phyloP scores from a whole-genome alignment of 2,329 filamentous ascomycete genomes.

The Fusarium palustre region DNA sequence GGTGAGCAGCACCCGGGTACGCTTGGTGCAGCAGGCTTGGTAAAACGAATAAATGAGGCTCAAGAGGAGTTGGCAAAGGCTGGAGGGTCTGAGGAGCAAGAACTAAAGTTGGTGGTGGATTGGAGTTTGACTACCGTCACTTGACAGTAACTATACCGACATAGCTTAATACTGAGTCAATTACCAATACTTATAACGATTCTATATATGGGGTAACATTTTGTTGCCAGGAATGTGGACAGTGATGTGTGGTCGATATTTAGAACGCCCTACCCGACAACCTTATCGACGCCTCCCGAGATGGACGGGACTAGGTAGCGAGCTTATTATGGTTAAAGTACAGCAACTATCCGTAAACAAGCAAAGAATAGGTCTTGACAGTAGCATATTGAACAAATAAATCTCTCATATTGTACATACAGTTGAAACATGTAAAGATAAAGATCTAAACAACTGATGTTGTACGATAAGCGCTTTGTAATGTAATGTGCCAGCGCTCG shows the following conservation, averaged over 20 bases:
- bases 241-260: not conserved
- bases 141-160: accelerated
- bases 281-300: not conserved
- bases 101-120: too few relatives aligned
- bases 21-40: accelerated
- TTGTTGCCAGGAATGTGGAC: not conserved
- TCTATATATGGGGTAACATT: accelerated
- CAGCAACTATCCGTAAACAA: too few relatives aligned
- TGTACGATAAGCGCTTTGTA: conserved; percentile 3
- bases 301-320: not conserved
- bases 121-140: too few relatives aligned
- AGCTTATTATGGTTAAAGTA: not conserved
- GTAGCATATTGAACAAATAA: not conserved
- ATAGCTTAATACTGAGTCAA: accelerated
- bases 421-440: not conserved
- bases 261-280: not conserved
- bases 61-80: accelerated
- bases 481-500: not conserved
- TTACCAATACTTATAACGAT: accelerated
- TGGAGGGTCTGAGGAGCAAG: not conserved
- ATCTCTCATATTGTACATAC: not conserved
- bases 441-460: too few relatives aligned
- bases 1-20: accelerated
- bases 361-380: not conserved
- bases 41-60: accelerated